A percentile compares a stretch with the other conserved stretches of the same genome.
Conservation (phyloP, 2,329 filamentous ascomycete species). For the Coniochaeta ligniaria region DNA sequence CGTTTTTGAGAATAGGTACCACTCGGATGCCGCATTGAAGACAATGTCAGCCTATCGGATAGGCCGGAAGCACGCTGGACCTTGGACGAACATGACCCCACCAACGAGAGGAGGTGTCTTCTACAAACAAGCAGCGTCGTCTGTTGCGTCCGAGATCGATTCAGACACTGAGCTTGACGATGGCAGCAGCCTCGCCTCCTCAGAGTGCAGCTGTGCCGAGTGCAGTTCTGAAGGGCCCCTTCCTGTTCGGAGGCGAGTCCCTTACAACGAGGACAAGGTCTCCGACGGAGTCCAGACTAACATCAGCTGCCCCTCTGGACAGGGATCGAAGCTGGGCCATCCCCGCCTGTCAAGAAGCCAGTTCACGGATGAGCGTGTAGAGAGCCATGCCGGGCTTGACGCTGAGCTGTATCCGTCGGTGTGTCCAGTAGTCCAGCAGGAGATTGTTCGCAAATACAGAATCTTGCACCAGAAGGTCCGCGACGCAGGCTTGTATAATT, state of each 20-base stretch:
- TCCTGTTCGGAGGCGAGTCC: background rate
- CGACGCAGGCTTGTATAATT: slow-evolving; percentile 50
- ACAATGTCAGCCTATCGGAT: slow-evolving; percentile 56
- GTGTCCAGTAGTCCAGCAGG: slow-evolving; percentile 44
- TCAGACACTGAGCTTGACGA: slow-evolving; percentile 6
- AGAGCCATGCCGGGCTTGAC: slow-evolving; percentile 26
- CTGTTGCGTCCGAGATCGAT: slow-evolving; percentile 6
- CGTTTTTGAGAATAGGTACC: slow-evolving; percentile 40
- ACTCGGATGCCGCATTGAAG: slow-evolving; percentile 42
- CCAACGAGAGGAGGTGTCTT: slow-evolving; percentile 36
- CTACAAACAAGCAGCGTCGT: slow-evolving; percentile 6
- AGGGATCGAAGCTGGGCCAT: background rate
- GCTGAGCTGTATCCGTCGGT: slow-evolving; percentile 41
- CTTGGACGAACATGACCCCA: slow-evolving; percentile 51
- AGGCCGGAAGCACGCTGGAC: slow-evolving; percentile 43
- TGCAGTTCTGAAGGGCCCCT: background rate
- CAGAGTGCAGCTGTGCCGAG: background rate
- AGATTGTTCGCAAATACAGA: slow-evolving; percentile 49
- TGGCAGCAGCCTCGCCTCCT: slow-evolving; percentile 1
- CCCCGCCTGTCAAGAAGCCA: slow-evolving; percentile 9
- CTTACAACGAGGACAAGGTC: background rate
- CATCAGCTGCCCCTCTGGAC: background rate
- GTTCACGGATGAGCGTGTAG: slow-evolving; percentile 27
- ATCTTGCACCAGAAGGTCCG: slow-evolving; percentile 46
- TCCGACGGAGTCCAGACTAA: background rate